Evolutionary conservation across 768 basidiomycete genomes (phyloP).

Genomic region (Suillus decipiens): DNA sequence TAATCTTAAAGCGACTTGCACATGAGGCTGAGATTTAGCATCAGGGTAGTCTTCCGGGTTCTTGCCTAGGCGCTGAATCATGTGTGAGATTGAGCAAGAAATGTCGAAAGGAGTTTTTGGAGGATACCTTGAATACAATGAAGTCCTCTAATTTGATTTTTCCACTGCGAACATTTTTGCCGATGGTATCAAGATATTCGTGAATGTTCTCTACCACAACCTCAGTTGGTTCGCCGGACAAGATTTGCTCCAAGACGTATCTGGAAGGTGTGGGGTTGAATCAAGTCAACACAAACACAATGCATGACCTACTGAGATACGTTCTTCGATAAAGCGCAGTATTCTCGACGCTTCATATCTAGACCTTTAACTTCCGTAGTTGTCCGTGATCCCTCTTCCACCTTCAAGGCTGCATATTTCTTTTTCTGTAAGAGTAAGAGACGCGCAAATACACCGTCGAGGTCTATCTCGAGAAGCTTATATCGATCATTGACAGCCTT

Average conservation of each 20-base stretch:
- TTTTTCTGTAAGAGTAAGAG: conserved; percentile 95
- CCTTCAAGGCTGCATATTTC: conserved; percentile 97
- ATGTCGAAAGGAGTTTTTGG: no score
- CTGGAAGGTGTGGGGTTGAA: conserved; percentile 39
- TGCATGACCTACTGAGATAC: conserved; percentile 76
- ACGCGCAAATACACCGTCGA: conserved; percentile 92
- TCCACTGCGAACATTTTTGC: conserved; percentile 77
- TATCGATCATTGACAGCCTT: conserved; percentile 96
- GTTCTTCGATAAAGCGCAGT: conserved; percentile 86
- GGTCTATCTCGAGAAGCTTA: conserved; percentile 93
- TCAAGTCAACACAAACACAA: background rate
- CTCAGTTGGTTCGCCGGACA: conserved; percentile 91
- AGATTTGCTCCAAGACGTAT: conserved; percentile 85
- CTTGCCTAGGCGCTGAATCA: conserved; percentile 83
- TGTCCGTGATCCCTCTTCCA: conserved; percentile 78
- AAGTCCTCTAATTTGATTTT: conserved; percentile 89
- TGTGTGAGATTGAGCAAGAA: background rate
- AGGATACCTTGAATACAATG: conserved; percentile 85
- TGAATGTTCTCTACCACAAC: conserved; percentile 89
- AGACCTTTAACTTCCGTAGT: conserved; percentile 93
- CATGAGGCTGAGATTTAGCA: conserved; percentile 92
- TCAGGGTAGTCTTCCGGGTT: conserved; percentile 98
- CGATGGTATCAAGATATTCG: conserved; percentile 78
- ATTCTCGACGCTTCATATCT: conserved; percentile 99
- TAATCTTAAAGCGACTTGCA: conserved; percentile 92